Percentiles rank a stretch among this genome's conserved stretches.
These are phyloP conservation scores for Silene coronaria DNA, from an alignment of 179 eudicot species.

Conservation along the genomic window DNA sequence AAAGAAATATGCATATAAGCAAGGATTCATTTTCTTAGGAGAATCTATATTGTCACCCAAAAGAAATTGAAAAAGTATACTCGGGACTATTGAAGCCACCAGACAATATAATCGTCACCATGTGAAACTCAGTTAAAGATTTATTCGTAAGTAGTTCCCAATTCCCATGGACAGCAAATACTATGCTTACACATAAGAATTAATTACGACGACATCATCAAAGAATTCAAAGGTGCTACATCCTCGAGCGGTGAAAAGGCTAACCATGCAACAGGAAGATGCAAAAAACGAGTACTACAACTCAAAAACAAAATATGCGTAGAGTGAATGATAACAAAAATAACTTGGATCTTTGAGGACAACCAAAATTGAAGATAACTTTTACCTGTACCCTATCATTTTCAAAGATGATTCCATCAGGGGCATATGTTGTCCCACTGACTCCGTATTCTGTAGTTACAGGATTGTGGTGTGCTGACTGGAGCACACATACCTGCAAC, in stretches of 20 bases:
- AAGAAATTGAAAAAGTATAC: not conserved
- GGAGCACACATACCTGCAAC: conserved; percentile 78
- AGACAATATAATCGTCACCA: not conserved
- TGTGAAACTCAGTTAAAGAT: not conserved
- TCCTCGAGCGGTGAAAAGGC: not conserved
- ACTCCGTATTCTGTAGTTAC: conserved; percentile 57
- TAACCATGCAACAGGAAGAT: not conserved
- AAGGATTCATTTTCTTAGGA: not conserved
- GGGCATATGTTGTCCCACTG: conserved; percentile 94
- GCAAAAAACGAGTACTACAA: not conserved
- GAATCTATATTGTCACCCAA: not conserved
- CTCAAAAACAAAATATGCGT: not conserved
- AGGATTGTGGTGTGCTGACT: conserved; percentile 53
- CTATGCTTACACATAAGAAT: not conserved
- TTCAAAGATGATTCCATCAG: conserved; percentile 78
- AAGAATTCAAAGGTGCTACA: not conserved
- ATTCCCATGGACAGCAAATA: not conserved
- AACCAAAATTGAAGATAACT: conserved; percentile 10
- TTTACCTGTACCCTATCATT: conserved; percentile 53
- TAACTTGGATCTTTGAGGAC: not conserved
- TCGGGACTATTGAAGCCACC: not conserved
- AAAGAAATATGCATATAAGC: not conserved
- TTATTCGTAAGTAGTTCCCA: not conserved
- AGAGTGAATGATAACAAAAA: not conserved
- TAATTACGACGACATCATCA: too few relatives aligned